Conservation (phyloP, 1,284 basidiomycete genomes). For the Violaceomyces palustris region DNA sequence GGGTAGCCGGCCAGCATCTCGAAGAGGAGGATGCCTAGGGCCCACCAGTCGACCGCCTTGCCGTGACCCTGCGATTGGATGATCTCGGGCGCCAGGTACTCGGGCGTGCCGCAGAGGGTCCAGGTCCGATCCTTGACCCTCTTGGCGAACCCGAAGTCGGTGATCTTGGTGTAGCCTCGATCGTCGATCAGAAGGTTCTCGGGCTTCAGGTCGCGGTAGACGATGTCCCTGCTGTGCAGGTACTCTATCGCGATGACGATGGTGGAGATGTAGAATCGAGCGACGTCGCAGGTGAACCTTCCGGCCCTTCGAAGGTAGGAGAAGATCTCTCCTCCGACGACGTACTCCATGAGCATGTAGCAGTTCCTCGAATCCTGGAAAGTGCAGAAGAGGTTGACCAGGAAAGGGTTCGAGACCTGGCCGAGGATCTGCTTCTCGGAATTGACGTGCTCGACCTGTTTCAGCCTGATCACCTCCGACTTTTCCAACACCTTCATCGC, state of each 20-base stretch:
- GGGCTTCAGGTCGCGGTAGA: constrained; percentile 51
- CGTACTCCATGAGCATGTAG: constrained; percentile 59
- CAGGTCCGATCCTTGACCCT: constrained; percentile 44
- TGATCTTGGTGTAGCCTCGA: constrained; percentile 40
- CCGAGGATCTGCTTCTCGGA: constrained; percentile 57
- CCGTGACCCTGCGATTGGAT: constrained; percentile 48
- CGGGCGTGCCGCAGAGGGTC: constrained; percentile 48
- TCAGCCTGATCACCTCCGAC: constrained; percentile 57
- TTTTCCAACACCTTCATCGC: constrained; percentile 60
- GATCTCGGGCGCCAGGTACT: constrained; percentile 51
- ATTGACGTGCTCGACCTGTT: constrained; percentile 61
- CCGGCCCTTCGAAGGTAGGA: constrained; percentile 55
- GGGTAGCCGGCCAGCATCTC: constrained; percentile 50
- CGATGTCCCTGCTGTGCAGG: constrained; percentile 40
- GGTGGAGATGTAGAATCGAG: constrained; percentile 58
- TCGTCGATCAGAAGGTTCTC: constrained; percentile 47
- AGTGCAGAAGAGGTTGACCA: constrained; percentile 30
- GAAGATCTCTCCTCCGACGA: constrained; percentile 59
- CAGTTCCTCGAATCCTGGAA: constrained; percentile 57
- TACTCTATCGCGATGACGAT: constrained; percentile 56
- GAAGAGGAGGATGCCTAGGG: constrained; percentile 47
- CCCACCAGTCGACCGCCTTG: constrained; percentile 47
- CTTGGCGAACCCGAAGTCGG: constrained; percentile 49
- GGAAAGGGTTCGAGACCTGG: constrained; percentile 44
- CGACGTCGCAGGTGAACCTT: constrained; percentile 57